Evolutionary conservation across 352 stramenopile species (phyloP), one percentile per base, ranked within the genome.

Genomic region (Globisporangium nagaii): DNA sequence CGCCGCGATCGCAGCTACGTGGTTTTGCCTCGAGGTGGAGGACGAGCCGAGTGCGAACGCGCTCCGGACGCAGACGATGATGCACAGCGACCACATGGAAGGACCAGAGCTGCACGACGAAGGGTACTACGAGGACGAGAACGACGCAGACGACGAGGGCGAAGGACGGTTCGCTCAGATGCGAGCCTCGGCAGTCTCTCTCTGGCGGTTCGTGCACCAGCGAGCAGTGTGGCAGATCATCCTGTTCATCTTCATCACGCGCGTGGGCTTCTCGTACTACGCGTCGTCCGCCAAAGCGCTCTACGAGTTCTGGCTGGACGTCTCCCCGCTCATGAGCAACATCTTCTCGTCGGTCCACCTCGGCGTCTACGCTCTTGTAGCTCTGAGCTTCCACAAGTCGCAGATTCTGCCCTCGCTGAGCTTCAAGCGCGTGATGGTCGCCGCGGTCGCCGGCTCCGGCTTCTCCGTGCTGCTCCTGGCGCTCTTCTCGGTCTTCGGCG

Each of bases 191-290:
- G 55, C 58, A 10, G 17, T 49, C 2, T 46, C 45, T 17, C 58
- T 84, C 2, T 73, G 67, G 59, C 66, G 68, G 24, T 56, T 77
- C 27, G 45, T 69, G 13, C 70, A 81, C 39, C 65, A 66, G 3
- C 68, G 66, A 15, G 64, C 62, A 3, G 74, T 81, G 17, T 63
- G 74, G 34, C 73, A 81, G 27, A 22, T 71, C 1, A 56, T 76
- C 19, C 20, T 59, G 6, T 84, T 73, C 46, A 61, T 69, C 6
- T 83, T 86, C 31, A 22, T 84, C 22, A 66, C 62, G 10, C 62
- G 65, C 30, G 45, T 91, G 20, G 88, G 65, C 50, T 82, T 73
- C 48, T 71, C 62, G 17, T 85, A 86, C 66, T 86, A 89, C 58
- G 68, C 68, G 22, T 78, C 68, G 30, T 71, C 70, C 11, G 56